A percentile compares a stretch with the other conserved stretches of the same genome.
These are phyloP conservation scores for Cenococcum geophilum DNA, from an alignment of 495 filamentous ascomycete genomes.

Conservation along the genomic window DNA sequence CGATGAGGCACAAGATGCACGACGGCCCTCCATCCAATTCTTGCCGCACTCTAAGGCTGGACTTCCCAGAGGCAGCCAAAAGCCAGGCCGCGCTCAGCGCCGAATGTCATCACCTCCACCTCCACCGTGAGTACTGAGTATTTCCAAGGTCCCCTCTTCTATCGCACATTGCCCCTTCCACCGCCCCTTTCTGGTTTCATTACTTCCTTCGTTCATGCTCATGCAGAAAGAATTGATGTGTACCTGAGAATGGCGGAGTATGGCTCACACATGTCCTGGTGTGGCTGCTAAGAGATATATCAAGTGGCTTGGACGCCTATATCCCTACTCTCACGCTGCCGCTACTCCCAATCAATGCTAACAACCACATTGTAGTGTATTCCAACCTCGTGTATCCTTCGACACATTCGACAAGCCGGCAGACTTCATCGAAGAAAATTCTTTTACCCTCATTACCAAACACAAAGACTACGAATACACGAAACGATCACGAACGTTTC, in stretches of 20 bases:
- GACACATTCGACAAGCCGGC: constrained; percentile 85
- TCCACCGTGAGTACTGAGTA: constrained; percentile 33
- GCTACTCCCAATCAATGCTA: constrained; percentile 3
- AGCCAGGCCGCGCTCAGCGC: constrained; percentile 21
- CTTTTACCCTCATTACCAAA: constrained; percentile 75
- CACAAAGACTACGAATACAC: constrained; percentile 85
- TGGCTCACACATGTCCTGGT: constrained; percentile 16
- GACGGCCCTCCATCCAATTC: constrained; percentile 31
- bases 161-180: constrained; percentile 4
- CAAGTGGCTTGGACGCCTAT: constrained; percentile 16
- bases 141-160: neutral
- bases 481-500: constrained; percentile 79
- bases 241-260: constrained; percentile 21
- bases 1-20: constrained; percentile 17
- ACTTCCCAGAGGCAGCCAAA: constrained; percentile 23
- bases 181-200: neutral
- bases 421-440: constrained; percentile 46
- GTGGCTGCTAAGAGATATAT: constrained; percentile 23
- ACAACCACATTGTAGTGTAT: constrained; percentile 35
- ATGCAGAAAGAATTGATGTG: constrained; percentile 2
- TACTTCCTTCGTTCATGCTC: neutral
- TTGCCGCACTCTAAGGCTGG: constrained; percentile 22
- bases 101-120: constrained; percentile 32
- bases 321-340: constrained; percentile 19
- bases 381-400: constrained; percentile 72